Evolutionary conservation across 2,329 filamentous ascomycete species (phyloP).

Genomic region (Pseudocercospora crystallina): DNA sequence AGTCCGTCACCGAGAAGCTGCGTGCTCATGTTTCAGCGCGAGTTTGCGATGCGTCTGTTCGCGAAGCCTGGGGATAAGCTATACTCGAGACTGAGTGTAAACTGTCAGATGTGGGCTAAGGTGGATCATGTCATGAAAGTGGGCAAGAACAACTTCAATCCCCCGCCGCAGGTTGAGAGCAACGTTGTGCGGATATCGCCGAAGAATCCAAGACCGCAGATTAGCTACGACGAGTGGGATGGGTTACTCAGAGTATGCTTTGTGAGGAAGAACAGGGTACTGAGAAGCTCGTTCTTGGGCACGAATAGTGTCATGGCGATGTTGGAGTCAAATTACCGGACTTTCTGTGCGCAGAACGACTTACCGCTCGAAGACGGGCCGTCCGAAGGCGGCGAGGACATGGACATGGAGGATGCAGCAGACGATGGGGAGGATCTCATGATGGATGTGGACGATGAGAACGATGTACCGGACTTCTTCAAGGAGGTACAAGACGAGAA

Average conservation of each 20-base stretch:
- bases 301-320: constrained; percentile 78
- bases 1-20: constrained; percentile 78
- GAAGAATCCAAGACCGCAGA: constrained; percentile 79
- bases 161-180: constrained; percentile 87
- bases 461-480: constrained; percentile 82
- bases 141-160: constrained; percentile 93
- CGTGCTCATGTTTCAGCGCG: constrained; percentile 94
- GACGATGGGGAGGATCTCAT: constrained; percentile 49
- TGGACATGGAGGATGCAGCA: constrained; percentile 41
- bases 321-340: constrained; percentile 83
- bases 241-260: constrained; percentile 81
- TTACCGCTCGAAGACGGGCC: constrained; percentile 71
- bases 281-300: constrained; percentile 77
- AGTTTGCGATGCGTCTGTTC: constrained; percentile 87
- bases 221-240: constrained; percentile 94
- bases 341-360: constrained; percentile 86
- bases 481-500: constrained; percentile 60
- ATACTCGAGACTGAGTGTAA: constrained; percentile 87
- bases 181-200: constrained; percentile 88
- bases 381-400: constrained; percentile 44
- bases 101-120: constrained; percentile 87
- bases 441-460: constrained; percentile 59
- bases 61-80: constrained; percentile 84
- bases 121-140: constrained; percentile 82
- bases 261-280: constrained; percentile 84